Evolutionary conservation across 768 basidiomycete species (phyloP), one percentile per base, ranked within the genome.

Genomic region (Termitomyces titanicus): DNA sequence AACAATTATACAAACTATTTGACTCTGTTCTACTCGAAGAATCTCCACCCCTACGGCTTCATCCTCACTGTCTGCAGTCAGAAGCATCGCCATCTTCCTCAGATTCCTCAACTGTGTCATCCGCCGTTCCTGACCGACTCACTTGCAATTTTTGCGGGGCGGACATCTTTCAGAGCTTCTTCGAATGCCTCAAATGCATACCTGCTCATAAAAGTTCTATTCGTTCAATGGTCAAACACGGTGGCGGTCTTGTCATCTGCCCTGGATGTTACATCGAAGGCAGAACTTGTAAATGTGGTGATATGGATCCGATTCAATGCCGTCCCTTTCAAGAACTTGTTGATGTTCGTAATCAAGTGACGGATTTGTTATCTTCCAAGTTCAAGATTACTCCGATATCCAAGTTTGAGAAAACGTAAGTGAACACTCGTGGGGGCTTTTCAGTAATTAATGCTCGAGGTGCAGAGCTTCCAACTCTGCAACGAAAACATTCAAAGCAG

Each of bases 91-190:
- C 13, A 10, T 3, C 27, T 33, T 57, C 57, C 6, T 40, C 51
- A 12, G 40, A 18, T 18, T 34, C 43, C 3, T 40, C n/a, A 17
- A 38, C 24, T 40, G 38, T 46, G 38, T 53, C 55, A 18, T 49
- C 34, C 1, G 44, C 65, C 18, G 54, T 64, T 5, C 60, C 68
- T 2, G 59, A 63, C 39, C 66, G 73, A 17, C 73, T 80, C 33
- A 71, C 63, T 7, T 93, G 92, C 63, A 89, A 93, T 64, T 92
- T 90, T 65, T 94, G 92, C 61, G 85, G 83, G 15, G 81, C 80
- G 3, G 92, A 94, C 63, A 80, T 94, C 56, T 93, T 92, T 60
- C 85, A 90, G 59, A 85, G 86, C 57, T 92, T 85, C 65, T 88
- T 93, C 58, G 84, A 88, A 65, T 93, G 91, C 64, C 63, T 66